Percentiles rank a stretch among this genome's conserved stretches.
Conservation (phyloP, 202 grass and related monocot species). For the Panicum virgatum region DNA sequence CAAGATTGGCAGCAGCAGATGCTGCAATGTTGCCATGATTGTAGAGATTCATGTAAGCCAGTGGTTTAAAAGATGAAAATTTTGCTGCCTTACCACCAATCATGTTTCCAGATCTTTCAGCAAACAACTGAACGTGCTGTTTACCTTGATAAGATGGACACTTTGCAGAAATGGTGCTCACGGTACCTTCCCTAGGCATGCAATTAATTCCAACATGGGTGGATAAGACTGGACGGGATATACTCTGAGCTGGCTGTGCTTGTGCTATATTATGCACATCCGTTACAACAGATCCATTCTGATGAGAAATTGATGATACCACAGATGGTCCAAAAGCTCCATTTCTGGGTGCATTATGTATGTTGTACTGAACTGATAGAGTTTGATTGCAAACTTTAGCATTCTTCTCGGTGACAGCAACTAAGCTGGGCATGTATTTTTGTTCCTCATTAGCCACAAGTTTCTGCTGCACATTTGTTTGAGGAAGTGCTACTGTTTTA, state of each 20-base stretch:
- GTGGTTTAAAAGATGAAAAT: conserved; percentile 66
- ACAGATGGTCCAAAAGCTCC: conserved; percentile 19
- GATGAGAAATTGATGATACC: conserved; percentile 40
- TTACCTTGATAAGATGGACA: conserved; percentile 39
- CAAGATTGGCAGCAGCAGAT: conserved; percentile 79
- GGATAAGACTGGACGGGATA: conserved; percentile 28
- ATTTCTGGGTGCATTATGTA: conserved; percentile 35
- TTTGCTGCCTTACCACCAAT: conserved; percentile 45
- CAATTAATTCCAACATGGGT: conserved; percentile 25
- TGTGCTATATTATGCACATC: conserved; percentile 36
- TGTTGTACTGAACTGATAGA: conserved; percentile 24
- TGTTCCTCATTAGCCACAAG: conserved; percentile 34
- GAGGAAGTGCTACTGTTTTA: conserved; percentile 35
- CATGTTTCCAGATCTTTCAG: conserved; percentile 45
- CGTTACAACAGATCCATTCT: conserved; percentile 26
- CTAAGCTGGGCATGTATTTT: conserved; percentile 28
- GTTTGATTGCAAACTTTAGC: conserved; percentile 31
- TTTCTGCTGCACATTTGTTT: conserved; percentile 28
- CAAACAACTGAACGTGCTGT: conserved; percentile 33
- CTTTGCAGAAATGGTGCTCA: conserved; percentile 36
- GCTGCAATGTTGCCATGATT: conserved; percentile 88
- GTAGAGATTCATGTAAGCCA: conserved; percentile 87
- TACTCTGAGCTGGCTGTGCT: conserved; percentile 38
- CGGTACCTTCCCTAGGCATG: conserved; percentile 34
- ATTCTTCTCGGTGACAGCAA: conserved; percentile 35